Base-by-base conservation (phyloP, 352 stramenopile genomes). In the Phytophthora rubi region DNA sequence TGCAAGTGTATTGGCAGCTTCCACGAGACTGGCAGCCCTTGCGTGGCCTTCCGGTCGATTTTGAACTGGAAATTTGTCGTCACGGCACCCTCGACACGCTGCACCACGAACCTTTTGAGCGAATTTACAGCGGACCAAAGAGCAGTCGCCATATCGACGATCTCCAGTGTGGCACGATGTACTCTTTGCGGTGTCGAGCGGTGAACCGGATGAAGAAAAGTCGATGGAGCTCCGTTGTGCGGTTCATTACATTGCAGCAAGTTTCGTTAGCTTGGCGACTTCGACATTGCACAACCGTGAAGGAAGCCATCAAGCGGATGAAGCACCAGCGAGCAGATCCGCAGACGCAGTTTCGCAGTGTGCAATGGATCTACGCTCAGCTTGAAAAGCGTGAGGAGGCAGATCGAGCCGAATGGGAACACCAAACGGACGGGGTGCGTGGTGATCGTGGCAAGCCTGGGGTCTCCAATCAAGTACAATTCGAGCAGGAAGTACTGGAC, bases 1-100 rank as follows among this genome's bases (percentile, higher is more conserved):
- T 87, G 6, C 59, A 85, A 53, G 80, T 82, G 51, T 91, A 86
- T 62, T 92, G 85, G 85, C 80, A 88, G 52, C 76, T 89, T 44
- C 55, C 71, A 15, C 68, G 76, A 53, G 77, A 76, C 65, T 88
- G 78, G 71, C 75, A 81, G 15, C 62, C 78, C 9, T 65, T 82
- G 39, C 68, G 53, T 6, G 73, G 82, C 0, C 68, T 90, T 3
- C 65, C 73, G 8, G 53, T 88, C 18, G 55, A 70, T 32, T 92
- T 80, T 32, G 85, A 90, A 63, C 77, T 92, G 32, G 82, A 91
- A 53, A 65, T 90, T 12, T 83, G 82, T 49, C 70, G 61, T 10
- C 81, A 86, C 32, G 33, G 21, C 16, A 30, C 12, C 54, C 51
- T 15, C 15, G 37, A 75, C 4, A 12, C 51, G 16, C 45, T 65